A percentile compares a stretch with the other conserved stretches of the same genome.
Conservation (phyloP, 352 stramenopile genomes). For the Phytophthora sp. region DNA sequence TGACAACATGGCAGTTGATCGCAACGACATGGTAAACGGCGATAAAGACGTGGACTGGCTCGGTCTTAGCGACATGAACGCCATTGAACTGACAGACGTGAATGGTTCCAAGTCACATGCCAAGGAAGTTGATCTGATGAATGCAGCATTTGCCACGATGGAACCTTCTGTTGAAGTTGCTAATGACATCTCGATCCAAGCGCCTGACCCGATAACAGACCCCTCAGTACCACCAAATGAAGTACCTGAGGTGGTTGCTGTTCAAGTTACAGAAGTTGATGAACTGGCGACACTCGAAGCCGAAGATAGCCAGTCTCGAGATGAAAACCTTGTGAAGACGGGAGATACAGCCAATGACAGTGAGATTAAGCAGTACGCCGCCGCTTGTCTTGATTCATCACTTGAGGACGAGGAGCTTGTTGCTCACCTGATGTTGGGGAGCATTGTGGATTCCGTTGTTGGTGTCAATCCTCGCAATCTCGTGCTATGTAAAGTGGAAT, state of each 20-base stretch:
- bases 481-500: too few species aligned
- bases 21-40: too few species aligned
- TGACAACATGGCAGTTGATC: background rate
- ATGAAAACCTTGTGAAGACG: slow-evolving; percentile 3
- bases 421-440: slow-evolving; percentile 10
- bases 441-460: slow-evolving; percentile 7
- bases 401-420: slow-evolving; percentile 6
- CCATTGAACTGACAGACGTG: background rate
- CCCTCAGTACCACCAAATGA: background rate
- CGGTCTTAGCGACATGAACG: too few species aligned
- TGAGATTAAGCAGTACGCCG: slow-evolving; percentile 20
- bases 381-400: background rate
- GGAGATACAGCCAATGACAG: slow-evolving; percentile 20
- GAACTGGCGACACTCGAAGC: background rate
- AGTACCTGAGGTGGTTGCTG: background rate
- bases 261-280: background rate
- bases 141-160: too few species aligned
- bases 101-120: background rate
- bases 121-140: background rate
- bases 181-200: too few species aligned
- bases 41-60: too few species aligned
- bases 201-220: background rate
- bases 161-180: too few species aligned
- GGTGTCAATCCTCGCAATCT: background rate
- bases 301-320: slow-evolving; percentile 18